A percentile compares a stretch with the other conserved stretches of the same genome.
Evolutionary conservation across 371 early-diverging fungal species (phyloP).

Genomic region (Mortierella sp.): DNA sequence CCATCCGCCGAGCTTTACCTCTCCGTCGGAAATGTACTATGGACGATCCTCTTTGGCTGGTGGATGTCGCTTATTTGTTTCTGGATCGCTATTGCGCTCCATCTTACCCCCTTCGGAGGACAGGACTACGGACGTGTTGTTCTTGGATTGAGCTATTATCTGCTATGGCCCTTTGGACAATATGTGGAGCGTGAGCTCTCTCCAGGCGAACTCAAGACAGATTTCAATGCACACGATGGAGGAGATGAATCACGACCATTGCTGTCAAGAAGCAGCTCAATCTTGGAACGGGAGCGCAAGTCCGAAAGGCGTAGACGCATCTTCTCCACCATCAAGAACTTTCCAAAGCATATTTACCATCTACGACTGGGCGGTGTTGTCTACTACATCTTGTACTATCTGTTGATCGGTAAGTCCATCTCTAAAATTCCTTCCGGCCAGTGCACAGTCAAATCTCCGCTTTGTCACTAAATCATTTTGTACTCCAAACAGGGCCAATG

Average conservation of each 20-base stretch:
- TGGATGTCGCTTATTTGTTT: slow-evolving; percentile 80
- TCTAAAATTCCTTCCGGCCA: too few species aligned
- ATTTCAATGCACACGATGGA: slow-evolving; percentile 7
- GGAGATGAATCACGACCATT: slow-evolving; percentile 44
- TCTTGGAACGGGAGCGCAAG: slow-evolving; percentile 37
- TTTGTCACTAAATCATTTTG: neutral
- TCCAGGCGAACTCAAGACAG: slow-evolving; percentile 38
- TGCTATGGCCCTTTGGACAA: slow-evolving; percentile 95
- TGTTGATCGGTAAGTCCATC: slow-evolving; percentile 59
- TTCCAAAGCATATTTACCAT: slow-evolving; percentile 30
- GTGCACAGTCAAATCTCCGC: slow-evolving; percentile 5
- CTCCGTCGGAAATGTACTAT: slow-evolving; percentile 86
- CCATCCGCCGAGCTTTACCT: slow-evolving; percentile 76
- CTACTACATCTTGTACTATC: slow-evolving; percentile 66
- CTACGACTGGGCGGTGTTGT: slow-evolving; percentile 71
- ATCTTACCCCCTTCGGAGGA: slow-evolving; percentile 64
- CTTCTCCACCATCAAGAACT: slow-evolving; percentile 17
- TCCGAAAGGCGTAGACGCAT: slow-evolving; percentile 6
- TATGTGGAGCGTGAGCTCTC: slow-evolving; percentile 74
- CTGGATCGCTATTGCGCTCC: slow-evolving; percentile 59
- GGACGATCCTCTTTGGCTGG: slow-evolving; percentile 92
- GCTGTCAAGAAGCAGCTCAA: slow-evolving; percentile 39
- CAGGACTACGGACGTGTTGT: slow-evolving; percentile 66
- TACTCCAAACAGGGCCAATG: slow-evolving; percentile 69
- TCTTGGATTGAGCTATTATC: slow-evolving; percentile 75